Base-by-base conservation (phyloP, 768 basidiomycete species). In the Polyporus arcularius region DNA sequence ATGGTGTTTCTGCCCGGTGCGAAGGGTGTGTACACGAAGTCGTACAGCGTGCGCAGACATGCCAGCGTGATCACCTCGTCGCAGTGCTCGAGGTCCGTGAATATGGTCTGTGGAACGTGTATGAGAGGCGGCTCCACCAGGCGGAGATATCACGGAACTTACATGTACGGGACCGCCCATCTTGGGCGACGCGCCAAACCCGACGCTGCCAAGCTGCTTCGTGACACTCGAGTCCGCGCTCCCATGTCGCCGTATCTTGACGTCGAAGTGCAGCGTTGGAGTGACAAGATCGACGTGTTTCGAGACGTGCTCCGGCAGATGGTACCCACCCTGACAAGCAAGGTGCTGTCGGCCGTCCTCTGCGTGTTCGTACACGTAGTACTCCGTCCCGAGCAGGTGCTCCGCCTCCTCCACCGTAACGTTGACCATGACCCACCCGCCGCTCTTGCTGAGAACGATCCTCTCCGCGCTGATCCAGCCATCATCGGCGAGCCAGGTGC, bases 261-360 rank as follows among this genome's bases (percentile, higher is more conserved):
- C 78, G 55, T 79, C 75, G 64, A 90, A 91, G 72, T 85, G 83
- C 2, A 88, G 88, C 2, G 89, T 90, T 0, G 89, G 89, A 55
- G 89, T 87, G 40, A 90, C 76, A 35, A 90, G 72, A 30, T 89
- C 87, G 53, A 90, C 71, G 67, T 90, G 86, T 8, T 77, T 72
- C 60, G 84, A 78, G 53, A 90, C 71, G 58, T 80, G 63, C 51
- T 77, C 76, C 0, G 89, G 89, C 21, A 91, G 80, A 64, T 83
- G 85, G 74, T 89, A 91, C 64, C 74, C 78, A 4, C 78, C 50
- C 79, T 83, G 18, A 85, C 86, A 61, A 84, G 81, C 77, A 56
- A 89, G 73, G 46, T 88, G 72, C 35, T 76, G 70, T 31, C 83
- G 82, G 5, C 82, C 86, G 55, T 75, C 80, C 26, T 74, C 72